Evolutionary conservation across 2,329 filamentous ascomycete genomes (phyloP).

Genomic region (Neonectria sp.): DNA sequence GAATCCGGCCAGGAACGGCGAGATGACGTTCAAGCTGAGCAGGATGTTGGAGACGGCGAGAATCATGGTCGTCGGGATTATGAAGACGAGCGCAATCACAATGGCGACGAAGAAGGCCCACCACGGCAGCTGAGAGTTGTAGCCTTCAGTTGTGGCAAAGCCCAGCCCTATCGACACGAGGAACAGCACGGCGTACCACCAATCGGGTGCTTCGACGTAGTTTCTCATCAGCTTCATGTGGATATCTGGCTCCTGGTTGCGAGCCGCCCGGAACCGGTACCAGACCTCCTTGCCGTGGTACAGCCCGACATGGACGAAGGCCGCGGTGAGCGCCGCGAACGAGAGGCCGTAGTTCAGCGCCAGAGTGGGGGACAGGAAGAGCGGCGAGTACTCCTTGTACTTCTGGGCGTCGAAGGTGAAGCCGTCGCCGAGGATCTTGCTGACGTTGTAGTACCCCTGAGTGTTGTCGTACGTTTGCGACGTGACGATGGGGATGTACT

Average conservation of each 20-base stretch:
- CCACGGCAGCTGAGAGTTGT: slow-evolving; percentile 47
- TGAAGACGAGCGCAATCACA: slow-evolving; percentile 43
- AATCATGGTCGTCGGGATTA: slow-evolving; percentile 47
- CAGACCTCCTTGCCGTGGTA: slow-evolving; percentile 61
- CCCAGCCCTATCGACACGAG: slow-evolving; percentile 52
- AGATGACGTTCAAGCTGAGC: slow-evolving; percentile 58
- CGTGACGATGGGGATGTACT: slow-evolving; percentile 69
- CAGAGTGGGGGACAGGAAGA: slow-evolving; percentile 66
- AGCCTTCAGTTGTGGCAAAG: slow-evolving; percentile 46
- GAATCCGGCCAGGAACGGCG: slow-evolving; percentile 53
- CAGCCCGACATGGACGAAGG: slow-evolving; percentile 54
- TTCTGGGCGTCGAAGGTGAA: slow-evolving; percentile 64
- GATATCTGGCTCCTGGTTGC: slow-evolving; percentile 58
- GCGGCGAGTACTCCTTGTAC: slow-evolving; percentile 67
- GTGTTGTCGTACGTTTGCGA: slow-evolving; percentile 71
- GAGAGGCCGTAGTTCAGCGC: slow-evolving; percentile 58
- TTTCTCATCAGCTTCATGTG: slow-evolving; percentile 54
- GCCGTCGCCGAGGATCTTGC: slow-evolving; percentile 63
- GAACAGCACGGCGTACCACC: slow-evolving; percentile 57
- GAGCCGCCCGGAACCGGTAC: slow-evolving; percentile 60
- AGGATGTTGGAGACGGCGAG: slow-evolving; percentile 55
- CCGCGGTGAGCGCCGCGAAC: slow-evolving; percentile 64
- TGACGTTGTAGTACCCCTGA: slow-evolving; percentile 64
- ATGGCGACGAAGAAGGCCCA: slow-evolving; percentile 50
- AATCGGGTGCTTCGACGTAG: slow-evolving; percentile 56